phyloP scores from a whole-genome alignment of 2,329 filamentous ascomycete genomes.

The Venturia aucupariae region DNA sequence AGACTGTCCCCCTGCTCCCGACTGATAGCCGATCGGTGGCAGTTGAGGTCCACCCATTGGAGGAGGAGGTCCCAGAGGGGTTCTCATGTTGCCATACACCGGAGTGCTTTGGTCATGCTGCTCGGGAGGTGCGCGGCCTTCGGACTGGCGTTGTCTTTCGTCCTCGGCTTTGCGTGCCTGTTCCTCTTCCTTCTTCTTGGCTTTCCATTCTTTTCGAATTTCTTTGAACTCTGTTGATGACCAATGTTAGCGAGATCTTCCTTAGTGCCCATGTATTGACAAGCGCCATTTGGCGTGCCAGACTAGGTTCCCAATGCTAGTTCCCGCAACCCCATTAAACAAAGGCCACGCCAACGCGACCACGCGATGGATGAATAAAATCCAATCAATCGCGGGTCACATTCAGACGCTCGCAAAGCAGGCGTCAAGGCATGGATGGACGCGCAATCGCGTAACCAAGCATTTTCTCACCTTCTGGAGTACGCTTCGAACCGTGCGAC shows the following conservation, averaged over 20 bases:
- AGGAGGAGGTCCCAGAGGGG: slow-evolving; percentile 35
- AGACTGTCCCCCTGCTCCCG: slow-evolving; percentile 28
- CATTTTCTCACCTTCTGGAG: slow-evolving; percentile 76
- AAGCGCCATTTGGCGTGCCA: slow-evolving; percentile 5
- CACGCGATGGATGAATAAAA: slow-evolving; percentile 37
- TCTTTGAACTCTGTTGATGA: slow-evolving; percentile 81
- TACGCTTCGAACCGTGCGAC: slow-evolving; percentile 86
- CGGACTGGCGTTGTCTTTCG: slow-evolving; percentile 65
- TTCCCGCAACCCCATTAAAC: slow-evolving; percentile 4
- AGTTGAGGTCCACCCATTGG: slow-evolving; percentile 39
- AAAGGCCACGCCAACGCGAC: slow-evolving; percentile 37
- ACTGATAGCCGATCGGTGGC: slow-evolving; percentile 43
- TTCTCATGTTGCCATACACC: slow-evolving; percentile 35
- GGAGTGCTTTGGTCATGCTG: slow-evolving; percentile 43
- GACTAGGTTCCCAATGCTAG: slow-evolving; percentile 2
- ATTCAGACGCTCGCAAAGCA: background rate
- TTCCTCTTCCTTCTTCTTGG: slow-evolving; percentile 98
- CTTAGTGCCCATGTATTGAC: background rate
- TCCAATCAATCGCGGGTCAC: slow-evolving; percentile 28
- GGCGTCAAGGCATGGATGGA: background rate
- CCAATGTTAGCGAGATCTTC: slow-evolving; percentile 8
- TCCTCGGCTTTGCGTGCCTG: slow-evolving; percentile 82
- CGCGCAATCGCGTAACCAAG: slow-evolving; percentile 12
- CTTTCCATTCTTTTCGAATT: slow-evolving; percentile 98
- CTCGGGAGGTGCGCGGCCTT: slow-evolving; percentile 37